Evolutionary conservation across 257 asterid species (phyloP), one percentile per base, ranked within the genome.

Genomic region (Plantago ovata): DNA sequence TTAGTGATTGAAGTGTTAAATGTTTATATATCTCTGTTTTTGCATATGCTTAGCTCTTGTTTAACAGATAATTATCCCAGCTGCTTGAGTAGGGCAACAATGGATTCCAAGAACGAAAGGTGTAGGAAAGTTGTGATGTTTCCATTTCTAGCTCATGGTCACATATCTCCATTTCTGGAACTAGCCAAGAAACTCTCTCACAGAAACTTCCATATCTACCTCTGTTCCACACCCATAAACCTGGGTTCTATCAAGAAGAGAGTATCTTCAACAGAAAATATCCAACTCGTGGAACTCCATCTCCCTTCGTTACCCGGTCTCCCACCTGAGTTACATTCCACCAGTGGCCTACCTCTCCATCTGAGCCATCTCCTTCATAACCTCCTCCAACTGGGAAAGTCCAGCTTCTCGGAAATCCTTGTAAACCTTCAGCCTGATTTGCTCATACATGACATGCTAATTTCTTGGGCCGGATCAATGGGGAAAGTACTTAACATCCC

Each of bases 111-210:
- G n/a, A 38, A 38, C 32, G 60, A 32, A 38, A 38, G 7, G 12
- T n/a, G n/a, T n/a, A 7, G 32, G 24, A 79, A 71, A 60, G 38
- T 75, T 0, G 52, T 79, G 40, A 56, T 80, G 78, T 67, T 80
- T 16, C 85, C 87, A 73, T 83, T 78, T 81, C 54, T 80, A 14
- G 87, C 74, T 11, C 75, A 80, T 56, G 87, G 92, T 6, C 84
- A 83, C 52, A 72, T 83, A 18, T 69, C 85, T 55, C 85, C 85
- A 6, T 71, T 58, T 58, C 50, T 83, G 0, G 83, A 78, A 55
- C 62, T 83, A 1, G 83, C 94, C 67, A 84, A 72, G 60, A 68
- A 47, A 3, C 77, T 84, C 16, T 13, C 70, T 0, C 46, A 63
- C 3, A 51, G 60, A 67, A 73, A 78, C 19, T 68, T 76, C 46